A percentile compares a stretch with the other conserved stretches of the same genome.
phyloP scores from a whole-genome alignment of 192 early-diverging fungal genomes.

The Coemansia sp. region DNA sequence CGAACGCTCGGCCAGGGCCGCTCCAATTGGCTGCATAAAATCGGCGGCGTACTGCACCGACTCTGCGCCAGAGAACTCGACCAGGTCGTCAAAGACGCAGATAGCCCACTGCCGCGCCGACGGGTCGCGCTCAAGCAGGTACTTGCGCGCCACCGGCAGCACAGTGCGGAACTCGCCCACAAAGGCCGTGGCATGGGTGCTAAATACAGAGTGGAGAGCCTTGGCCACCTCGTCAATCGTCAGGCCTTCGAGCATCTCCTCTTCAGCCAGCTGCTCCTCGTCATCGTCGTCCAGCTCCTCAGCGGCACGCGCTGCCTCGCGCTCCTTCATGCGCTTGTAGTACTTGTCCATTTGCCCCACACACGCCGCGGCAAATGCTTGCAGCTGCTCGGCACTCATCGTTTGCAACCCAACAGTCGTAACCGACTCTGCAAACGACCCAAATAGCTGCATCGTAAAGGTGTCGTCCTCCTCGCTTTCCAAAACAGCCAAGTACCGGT shows the following conservation, averaged over 20 bases:
- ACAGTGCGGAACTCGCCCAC: constrained; percentile 80
- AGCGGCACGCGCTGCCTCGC: constrained; percentile 69
- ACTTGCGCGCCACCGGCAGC: constrained; percentile 67
- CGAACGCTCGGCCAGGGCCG: constrained; percentile 37
- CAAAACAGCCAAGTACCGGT: constrained; percentile 78
- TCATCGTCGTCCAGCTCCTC: constrained; percentile 90
- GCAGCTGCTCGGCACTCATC: constrained; percentile 62
- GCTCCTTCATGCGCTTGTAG: constrained; percentile 69
- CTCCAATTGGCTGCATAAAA: constrained; percentile 32
- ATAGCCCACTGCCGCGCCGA: constrained; percentile 86
- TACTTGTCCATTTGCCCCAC: constrained; percentile 75
- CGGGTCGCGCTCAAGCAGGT: constrained; percentile 65
- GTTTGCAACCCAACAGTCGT: constrained; percentile 22
- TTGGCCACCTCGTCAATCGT: constrained; percentile 72
- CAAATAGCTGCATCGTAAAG: constrained; percentile 76
- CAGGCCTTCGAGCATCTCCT: constrained; percentile 67
- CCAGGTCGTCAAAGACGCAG: constrained; percentile 88
- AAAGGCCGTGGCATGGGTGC: constrained; percentile 68
- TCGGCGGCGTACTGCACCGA: constrained; percentile 67
- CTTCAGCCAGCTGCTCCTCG: constrained; percentile 83
- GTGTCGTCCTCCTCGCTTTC: constrained; percentile 75
- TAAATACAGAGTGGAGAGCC: constrained; percentile 78
- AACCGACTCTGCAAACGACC: constrained; percentile 74
- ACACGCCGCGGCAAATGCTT: constrained; percentile 68
- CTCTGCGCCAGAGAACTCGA: constrained; percentile 82